These are phyloP conservation scores for Azolla pinnata DNA, from an alignment of 75 land plant genomes.

Conservation along the genomic window DNA sequence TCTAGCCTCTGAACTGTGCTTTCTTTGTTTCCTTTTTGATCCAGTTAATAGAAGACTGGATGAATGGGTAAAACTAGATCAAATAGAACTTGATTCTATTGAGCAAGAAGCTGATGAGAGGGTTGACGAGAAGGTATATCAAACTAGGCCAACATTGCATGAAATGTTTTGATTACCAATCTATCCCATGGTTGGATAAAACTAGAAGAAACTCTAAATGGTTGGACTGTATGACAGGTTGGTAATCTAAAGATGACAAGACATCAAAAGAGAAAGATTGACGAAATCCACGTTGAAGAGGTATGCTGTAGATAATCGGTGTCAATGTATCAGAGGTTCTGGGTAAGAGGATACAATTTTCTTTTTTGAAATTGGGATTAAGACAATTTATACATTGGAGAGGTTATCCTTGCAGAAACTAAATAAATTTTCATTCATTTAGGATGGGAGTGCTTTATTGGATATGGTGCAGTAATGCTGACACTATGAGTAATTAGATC, in stretches of 20 bases:
- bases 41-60: slow-evolving; percentile 88
- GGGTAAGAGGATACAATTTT: too few relatives aligned
- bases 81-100: slow-evolving; percentile 74
- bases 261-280: slow-evolving; percentile 90
- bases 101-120: slow-evolving; percentile 72
- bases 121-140: slow-evolving; percentile 76
- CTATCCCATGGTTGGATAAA: too few relatives aligned
- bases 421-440: not conserved
- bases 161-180: not conserved
- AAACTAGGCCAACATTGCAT: too few relatives aligned
- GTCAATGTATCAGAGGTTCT: too few relatives aligned
- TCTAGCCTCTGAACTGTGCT: not conserved
- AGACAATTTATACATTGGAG: too few relatives aligned
- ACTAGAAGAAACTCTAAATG: too few relatives aligned
- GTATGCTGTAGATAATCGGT: too few relatives aligned
- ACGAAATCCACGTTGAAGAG: slow-evolving; percentile 91
- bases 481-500: not conserved
- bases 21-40: slow-evolving; percentile 2
- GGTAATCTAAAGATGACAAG: slow-evolving; percentile 88
- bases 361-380: too few relatives aligned
- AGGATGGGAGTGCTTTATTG: too few relatives aligned
- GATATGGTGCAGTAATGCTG: not conserved
- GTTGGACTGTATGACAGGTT: slow-evolving; percentile 45
- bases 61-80: slow-evolving; percentile 93
- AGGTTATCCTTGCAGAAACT: not conserved